These are phyloP conservation scores for Verticillium dahliae DNA, from an alignment of 2,329 filamentous ascomycete genomes.

Conservation along the genomic window DNA sequence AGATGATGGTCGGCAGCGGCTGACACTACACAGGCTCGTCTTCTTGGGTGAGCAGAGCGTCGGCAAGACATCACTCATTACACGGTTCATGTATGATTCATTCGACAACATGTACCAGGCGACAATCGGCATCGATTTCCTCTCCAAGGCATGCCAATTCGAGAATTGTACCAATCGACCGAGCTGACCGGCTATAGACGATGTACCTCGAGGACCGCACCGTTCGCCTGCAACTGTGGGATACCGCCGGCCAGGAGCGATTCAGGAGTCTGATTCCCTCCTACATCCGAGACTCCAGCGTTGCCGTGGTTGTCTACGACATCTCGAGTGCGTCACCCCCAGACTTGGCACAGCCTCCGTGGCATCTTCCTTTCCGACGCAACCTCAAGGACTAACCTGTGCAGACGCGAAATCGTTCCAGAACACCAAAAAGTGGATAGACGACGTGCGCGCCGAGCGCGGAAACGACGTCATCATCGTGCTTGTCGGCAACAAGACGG, in stretches of 20 bases:
- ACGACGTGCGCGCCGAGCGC: conserved; percentile 92
- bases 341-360: too few relatives aligned
- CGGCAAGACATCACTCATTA: conserved; percentile 97
- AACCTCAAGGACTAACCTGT: not conserved
- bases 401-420: conserved; percentile 90
- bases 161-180: not conserved
- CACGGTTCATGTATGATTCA: conserved; percentile 99
- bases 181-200: conserved; percentile 49
- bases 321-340: conserved; percentile 64
- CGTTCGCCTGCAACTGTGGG: conserved; percentile 95
- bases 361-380: not conserved
- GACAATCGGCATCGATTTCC: conserved; percentile 97
- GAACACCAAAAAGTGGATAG: conserved; percentile 99
- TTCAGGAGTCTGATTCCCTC: conserved; percentile 96
- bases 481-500: conserved; percentile 97
- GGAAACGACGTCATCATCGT: conserved; percentile 99
- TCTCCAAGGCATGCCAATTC: conserved; percentile 72
- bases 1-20: conserved; percentile 5
- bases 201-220: conserved; percentile 99
- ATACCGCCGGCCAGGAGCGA: conserved; percentile 94
- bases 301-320: conserved; percentile 98
- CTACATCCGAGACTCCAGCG: conserved; percentile 96
- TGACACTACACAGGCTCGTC: conserved; percentile 61
- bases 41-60: conserved; percentile 98
- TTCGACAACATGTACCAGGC: conserved; percentile 99